These are phyloP conservation scores for Rhodotorula toruloides DNA, from an alignment of 768 basidiomycete species.

Conservation along the genomic window DNA sequence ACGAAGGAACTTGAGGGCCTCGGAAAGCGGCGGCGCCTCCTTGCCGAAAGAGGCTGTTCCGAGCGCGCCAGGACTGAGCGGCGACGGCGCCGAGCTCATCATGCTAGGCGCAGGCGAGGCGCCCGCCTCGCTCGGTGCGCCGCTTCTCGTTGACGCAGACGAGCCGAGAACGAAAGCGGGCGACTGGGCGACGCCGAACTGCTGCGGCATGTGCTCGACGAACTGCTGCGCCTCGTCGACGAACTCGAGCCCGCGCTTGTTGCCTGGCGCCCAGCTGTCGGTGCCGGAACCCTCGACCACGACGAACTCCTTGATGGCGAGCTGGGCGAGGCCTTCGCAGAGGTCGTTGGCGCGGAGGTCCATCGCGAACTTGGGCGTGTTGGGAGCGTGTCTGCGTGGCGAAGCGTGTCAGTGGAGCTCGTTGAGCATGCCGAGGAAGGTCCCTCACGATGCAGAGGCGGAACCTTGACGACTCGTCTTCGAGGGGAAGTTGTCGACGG, in stretches of 20 bases:
- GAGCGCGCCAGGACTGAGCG: constrained; percentile 20
- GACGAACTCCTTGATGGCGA: constrained; percentile 36
- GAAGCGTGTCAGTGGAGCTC: background rate
- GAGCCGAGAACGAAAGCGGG: constrained; percentile 5
- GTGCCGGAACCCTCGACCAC: constrained; percentile 30
- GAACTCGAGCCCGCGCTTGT: constrained; percentile 13
- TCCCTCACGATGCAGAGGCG: background rate
- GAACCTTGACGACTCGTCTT: background rate
- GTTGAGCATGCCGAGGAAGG: background rate
- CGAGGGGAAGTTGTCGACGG: constrained; percentile 15
- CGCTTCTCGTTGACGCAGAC: background rate
- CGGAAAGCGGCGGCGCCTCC: constrained; percentile 20
- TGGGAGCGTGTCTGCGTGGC: background rate
- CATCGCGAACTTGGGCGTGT: constrained; percentile 9
- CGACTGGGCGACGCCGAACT: constrained; percentile 17
- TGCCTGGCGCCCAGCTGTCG: constrained; percentile 31
- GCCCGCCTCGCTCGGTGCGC: background rate
- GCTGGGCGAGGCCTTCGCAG: constrained; percentile 31
- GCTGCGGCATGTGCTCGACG: constrained; percentile 30
- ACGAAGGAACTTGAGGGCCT: constrained; percentile 26
- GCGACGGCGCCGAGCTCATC: background rate
- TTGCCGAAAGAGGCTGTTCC: constrained; percentile 12
- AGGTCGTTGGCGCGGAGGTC: constrained; percentile 34
- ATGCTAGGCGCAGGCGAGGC: background rate
- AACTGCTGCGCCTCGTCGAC: constrained; percentile 30